Evolutionary conservation across 2,329 filamentous ascomycete species (phyloP).

Genomic region (Lecanoromycetidae sp.): DNA sequence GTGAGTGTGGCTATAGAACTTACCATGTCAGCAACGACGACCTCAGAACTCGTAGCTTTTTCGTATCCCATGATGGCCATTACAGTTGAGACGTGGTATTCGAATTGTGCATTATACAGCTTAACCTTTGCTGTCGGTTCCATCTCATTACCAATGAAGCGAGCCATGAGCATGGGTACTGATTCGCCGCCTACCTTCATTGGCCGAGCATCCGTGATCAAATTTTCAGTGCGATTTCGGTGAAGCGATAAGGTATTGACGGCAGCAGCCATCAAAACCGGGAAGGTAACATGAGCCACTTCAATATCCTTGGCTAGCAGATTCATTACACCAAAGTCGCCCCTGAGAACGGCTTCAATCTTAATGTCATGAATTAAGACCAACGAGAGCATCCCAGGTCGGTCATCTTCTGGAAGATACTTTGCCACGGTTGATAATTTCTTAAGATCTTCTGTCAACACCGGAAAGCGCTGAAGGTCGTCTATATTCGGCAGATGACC

Average conservation of each 20-base stretch:
- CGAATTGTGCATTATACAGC: slow-evolving; percentile 68
- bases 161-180: slow-evolving; percentile 63
- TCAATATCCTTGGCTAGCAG: slow-evolving; percentile 52
- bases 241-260: slow-evolving; percentile 48
- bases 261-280: slow-evolving; percentile 68
- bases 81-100: slow-evolving; percentile 76
- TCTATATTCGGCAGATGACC: slow-evolving; percentile 50
- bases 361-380: slow-evolving; percentile 53
- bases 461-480: slow-evolving; percentile 55
- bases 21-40: slow-evolving; percentile 63
- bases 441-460: slow-evolving; percentile 64
- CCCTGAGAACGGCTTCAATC: slow-evolving; percentile 50
- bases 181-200: slow-evolving; percentile 18
- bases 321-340: slow-evolving; percentile 54
- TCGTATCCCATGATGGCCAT: slow-evolving; percentile 65
- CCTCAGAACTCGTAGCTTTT: slow-evolving; percentile 55
- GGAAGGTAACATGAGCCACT: slow-evolving; percentile 69
- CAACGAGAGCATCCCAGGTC: slow-evolving; percentile 74
- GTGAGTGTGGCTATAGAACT: slow-evolving; percentile 68
- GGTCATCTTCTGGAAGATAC: slow-evolving; percentile 89
- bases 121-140: slow-evolving; percentile 84
- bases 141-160: slow-evolving; percentile 87
- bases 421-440: slow-evolving; percentile 81
- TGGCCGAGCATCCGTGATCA: slow-evolving; percentile 53
- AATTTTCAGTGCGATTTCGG: slow-evolving; percentile 56